Evolutionary conservation across 1,284 basidiomycete species (phyloP).

Genomic region (Malassezia dermatis): DNA sequence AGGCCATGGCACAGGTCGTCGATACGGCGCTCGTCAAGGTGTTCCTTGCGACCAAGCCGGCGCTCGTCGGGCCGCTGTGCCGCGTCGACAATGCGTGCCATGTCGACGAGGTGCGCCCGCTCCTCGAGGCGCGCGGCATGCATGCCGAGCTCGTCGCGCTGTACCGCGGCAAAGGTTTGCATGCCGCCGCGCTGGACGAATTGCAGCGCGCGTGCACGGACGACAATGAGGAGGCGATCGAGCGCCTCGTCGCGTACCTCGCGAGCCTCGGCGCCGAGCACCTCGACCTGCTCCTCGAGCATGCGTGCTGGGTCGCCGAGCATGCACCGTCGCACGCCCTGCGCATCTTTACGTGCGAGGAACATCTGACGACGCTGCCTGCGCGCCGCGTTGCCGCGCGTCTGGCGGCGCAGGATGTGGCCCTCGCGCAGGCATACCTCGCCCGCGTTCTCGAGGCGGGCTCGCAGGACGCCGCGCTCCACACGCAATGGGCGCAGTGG

Average conservation of each 20-base stretch:
- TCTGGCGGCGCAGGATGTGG: slow-evolving; percentile 61
- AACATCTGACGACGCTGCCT: slow-evolving; percentile 59
- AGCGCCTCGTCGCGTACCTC: slow-evolving; percentile 76
- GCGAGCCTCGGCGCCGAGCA: slow-evolving; percentile 61
- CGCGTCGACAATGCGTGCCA: slow-evolving; percentile 93
- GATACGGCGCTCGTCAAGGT: slow-evolving; percentile 92
- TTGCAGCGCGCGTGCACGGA: slow-evolving; percentile 59
- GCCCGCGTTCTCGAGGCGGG: slow-evolving; percentile 63
- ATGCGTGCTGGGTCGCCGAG: slow-evolving; percentile 73
- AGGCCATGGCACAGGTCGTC: slow-evolving; percentile 67
- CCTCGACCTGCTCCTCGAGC: slow-evolving; percentile 32
- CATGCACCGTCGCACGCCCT: slow-evolving; percentile 63
- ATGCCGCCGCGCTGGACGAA: slow-evolving; percentile 71
- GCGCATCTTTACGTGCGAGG: slow-evolving; percentile 86
- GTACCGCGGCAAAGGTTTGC: slow-evolving; percentile 91
- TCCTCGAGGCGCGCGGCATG: slow-evolving; percentile 74
- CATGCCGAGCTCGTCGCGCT: slow-evolving; percentile 78
- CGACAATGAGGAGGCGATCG: slow-evolving; percentile 67
- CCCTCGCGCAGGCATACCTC: slow-evolving; percentile 63
- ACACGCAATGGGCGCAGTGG: slow-evolving; percentile 76
- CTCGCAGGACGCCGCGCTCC: slow-evolving; percentile 59
- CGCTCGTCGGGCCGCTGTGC: slow-evolving; percentile 74
- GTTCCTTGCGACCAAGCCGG: slow-evolving; percentile 73
- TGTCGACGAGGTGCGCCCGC: slow-evolving; percentile 83
- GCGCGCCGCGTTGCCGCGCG: slow-evolving; percentile 44